Conservation (phyloP, 805 yeast species). For the Ogataea philodendri region DNA sequence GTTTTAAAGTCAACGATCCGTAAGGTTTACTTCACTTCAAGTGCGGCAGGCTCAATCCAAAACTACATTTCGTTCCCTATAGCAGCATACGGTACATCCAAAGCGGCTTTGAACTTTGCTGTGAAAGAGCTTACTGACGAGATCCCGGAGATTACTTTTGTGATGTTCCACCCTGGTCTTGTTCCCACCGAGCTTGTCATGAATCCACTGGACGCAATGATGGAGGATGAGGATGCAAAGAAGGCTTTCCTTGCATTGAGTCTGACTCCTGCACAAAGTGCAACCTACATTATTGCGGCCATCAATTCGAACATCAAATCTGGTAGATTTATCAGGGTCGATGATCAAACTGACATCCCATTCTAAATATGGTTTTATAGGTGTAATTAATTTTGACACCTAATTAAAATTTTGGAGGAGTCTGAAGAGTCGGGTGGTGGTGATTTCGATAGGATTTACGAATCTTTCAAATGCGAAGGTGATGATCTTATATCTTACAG, state of each 20-base stretch:
- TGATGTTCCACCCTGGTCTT: slow-evolving; percentile 11
- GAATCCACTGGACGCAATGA: background rate
- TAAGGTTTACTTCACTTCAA: slow-evolving; percentile 33
- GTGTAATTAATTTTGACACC: too few relatives aligned
- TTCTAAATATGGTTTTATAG: too few relatives aligned
- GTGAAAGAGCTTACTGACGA: slow-evolving; percentile 30
- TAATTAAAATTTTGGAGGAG: too few relatives aligned
- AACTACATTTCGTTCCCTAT: slow-evolving; percentile 22
- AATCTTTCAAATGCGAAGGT: too few relatives aligned
- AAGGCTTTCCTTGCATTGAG: background rate
- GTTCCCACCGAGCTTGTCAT: slow-evolving; percentile 11
- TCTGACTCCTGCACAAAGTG: slow-evolving; percentile 1
- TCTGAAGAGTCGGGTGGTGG: too few relatives aligned
- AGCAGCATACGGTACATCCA: slow-evolving; percentile 36
- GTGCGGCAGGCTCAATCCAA: slow-evolving; percentile 31
- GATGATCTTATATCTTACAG: too few relatives aligned
- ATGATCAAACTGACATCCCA: background rate
- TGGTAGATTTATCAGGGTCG: slow-evolving; percentile 1
- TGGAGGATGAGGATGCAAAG: slow-evolving; percentile 16
- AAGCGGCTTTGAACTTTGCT: slow-evolving; percentile 36
- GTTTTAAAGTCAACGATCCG: slow-evolving; percentile 26
- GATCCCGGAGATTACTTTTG: slow-evolving; percentile 22
- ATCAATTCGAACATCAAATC: background rate
- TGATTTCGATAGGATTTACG: too few relatives aligned
- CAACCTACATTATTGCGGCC: background rate